Evolutionary conservation across 495 filamentous ascomycete species (phyloP), one percentile per base, ranked within the genome.

Genomic region (Schizothecium vesticola): DNA sequence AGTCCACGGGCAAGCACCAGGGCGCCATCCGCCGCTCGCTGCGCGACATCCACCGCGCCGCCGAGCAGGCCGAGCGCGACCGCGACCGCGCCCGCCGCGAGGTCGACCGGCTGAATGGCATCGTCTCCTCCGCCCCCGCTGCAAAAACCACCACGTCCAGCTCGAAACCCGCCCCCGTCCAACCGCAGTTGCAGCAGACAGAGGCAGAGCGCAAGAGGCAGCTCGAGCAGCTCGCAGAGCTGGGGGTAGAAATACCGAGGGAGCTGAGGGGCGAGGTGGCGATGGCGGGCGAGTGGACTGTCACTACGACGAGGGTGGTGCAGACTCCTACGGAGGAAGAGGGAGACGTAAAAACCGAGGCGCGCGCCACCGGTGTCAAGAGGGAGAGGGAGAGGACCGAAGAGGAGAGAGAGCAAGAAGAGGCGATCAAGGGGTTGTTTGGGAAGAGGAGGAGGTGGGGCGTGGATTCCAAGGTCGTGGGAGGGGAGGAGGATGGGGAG

Each of bases 211-310:
- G 92, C 60, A 96, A 95, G 77, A 85, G 81, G 67, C 96, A 98
- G 75, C 83, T 96, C 74, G 88, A 90, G 65, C 92, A 97, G 79
- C 82, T 99, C 3, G 92, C 89, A 5, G 91, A 90, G 61, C 86
- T 99, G 84, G 95, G 95, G 0, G 87, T 99, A 57, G 86, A 86
- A 21, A 86, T 98, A 36, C 95, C 95, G 12, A 88, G 93, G 29
- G 90, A 94, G 72, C 88, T 88, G 70, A 82, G 92, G 63, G 78
- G 82, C 8, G 90, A 93, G 65, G 88, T 97, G 87, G 93, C 93
- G 5, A 85, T 97, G 82, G 89, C 89, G n/a, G 92, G 95, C 23
- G 91, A 95, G 59, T 99, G 95, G 95, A 85, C 91, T 73, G 90
- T 89, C 8, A 86, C 91, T 1, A 84, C 86, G 3, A 86, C 89